phyloP scores from a whole-genome alignment of 306 rosid species.

The Cucumis hystrix region DNA sequence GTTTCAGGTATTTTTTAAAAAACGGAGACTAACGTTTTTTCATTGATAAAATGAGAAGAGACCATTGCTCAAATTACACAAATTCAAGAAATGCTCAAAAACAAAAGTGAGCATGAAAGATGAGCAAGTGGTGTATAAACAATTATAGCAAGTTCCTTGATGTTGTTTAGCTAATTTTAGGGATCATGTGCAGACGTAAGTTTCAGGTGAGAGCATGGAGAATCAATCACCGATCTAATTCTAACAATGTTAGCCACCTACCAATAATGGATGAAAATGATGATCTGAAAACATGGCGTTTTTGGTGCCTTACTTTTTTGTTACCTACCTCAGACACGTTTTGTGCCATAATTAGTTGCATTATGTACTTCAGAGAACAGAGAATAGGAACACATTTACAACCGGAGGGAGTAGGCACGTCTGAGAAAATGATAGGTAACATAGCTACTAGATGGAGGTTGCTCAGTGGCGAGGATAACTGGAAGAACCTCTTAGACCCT shows the following conservation, averaged over 20 bases:
- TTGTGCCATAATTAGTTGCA: not conserved
- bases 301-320: not conserved
- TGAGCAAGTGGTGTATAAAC: not conserved
- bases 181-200: not conserved
- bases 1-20: not conserved
- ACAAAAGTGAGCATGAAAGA: too few species aligned
- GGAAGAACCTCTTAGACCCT: conserved; percentile 48
- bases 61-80: too few species aligned
- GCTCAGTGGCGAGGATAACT: conserved; percentile 41
- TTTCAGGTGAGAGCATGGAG: not conserved
- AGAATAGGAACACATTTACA: not conserved
- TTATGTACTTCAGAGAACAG: not conserved
- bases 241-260: not conserved
- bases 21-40: too few species aligned
- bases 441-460: conserved; percentile 42
- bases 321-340: not conserved
- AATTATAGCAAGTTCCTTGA: not conserved
- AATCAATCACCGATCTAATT: not conserved
- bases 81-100: too few species aligned
- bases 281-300: not conserved
- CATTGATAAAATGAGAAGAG: too few species aligned
- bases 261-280: not conserved
- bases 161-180: not conserved
- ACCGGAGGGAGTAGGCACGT: not conserved
- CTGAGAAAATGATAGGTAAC: conserved; percentile 1